Percentiles rank a stretch among this genome's conserved stretches.
phyloP scores from a whole-genome alignment of 805 yeast species.

The Cyberlindnera xishuangbannaensis region DNA sequence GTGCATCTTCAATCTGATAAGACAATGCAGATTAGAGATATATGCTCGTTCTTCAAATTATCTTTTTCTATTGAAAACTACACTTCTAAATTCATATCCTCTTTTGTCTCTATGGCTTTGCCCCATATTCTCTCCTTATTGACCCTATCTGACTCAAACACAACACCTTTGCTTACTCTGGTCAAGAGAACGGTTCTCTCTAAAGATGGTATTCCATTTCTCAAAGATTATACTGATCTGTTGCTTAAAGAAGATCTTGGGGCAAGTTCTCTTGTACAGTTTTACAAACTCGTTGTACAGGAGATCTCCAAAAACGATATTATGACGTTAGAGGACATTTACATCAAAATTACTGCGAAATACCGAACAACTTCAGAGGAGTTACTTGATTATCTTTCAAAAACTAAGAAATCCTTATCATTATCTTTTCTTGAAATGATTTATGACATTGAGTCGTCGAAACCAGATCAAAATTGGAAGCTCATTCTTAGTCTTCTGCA shows the following conservation, averaged over 20 bases:
- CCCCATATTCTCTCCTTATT: slow-evolving; percentile 12
- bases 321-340: slow-evolving; percentile 42
- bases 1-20: slow-evolving; percentile 1
- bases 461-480: slow-evolving; percentile 41
- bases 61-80: slow-evolving; percentile 13
- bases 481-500: slow-evolving; percentile 43
- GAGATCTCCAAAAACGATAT: slow-evolving; percentile 28
- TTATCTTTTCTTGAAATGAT: slow-evolving; percentile 41
- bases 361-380: slow-evolving; percentile 37
- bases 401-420: slow-evolving; percentile 48
- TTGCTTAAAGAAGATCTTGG: slow-evolving; percentile 24
- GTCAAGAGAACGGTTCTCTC: slow-evolving; percentile 25
- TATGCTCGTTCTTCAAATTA: slow-evolving; percentile 13
- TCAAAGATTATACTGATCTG: slow-evolving; percentile 28
- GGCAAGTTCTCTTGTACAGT: slow-evolving; percentile 22
- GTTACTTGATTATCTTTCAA: slow-evolving; percentile 41
- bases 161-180: slow-evolving; percentile 13
- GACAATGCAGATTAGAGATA: slow-evolving; percentile 2
- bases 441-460: slow-evolving; percentile 40
- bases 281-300: slow-evolving; percentile 28
- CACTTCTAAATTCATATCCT: slow-evolving; percentile 13
- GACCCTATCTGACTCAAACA: background rate
- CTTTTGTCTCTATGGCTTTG: slow-evolving; percentile 18
- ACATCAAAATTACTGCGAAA: slow-evolving; percentile 33
- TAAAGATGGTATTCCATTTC: slow-evolving; percentile 19